Evolutionary conservation across 2,329 filamentous ascomycete species (phyloP).

Genomic region (Pestalotiopsis sp.): DNA sequence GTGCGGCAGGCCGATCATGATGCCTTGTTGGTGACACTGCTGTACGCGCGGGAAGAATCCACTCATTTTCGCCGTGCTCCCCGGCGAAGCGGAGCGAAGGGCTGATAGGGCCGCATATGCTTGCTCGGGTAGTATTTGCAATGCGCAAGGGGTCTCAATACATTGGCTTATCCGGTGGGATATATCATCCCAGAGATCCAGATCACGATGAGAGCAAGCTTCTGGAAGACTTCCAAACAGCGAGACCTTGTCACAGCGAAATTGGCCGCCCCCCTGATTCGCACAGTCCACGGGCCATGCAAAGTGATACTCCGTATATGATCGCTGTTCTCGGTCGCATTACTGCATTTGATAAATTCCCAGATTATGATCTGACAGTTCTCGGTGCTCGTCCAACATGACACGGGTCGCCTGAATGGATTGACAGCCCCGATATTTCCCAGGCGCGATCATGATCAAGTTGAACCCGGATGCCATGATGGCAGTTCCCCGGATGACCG

Average conservation of each 20-base stretch:
- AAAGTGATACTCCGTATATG: background rate
- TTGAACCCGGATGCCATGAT: background rate
- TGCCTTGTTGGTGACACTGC: background rate
- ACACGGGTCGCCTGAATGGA: background rate
- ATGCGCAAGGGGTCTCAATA: background rate
- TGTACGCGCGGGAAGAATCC: background rate
- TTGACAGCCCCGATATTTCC: background rate
- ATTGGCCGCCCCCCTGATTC: background rate
- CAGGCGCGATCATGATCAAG: background rate
- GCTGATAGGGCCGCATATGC: background rate
- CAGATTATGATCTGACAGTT: background rate
- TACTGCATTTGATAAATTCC: background rate
- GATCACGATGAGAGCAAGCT: background rate
- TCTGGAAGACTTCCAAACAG: background rate
- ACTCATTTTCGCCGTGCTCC: background rate
- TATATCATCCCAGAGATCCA: background rate
- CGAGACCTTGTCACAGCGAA: background rate
- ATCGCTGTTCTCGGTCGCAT: background rate
- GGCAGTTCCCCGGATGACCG: background rate
- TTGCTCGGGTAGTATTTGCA: background rate
- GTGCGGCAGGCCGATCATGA: background rate
- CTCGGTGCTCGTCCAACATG: background rate
- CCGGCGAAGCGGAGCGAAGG: background rate
- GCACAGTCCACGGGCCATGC: background rate
- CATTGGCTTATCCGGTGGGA: background rate